phyloP scores from a whole-genome alignment of 2,329 filamentous ascomycete genomes.

The Fusarium chlamydosporum region DNA sequence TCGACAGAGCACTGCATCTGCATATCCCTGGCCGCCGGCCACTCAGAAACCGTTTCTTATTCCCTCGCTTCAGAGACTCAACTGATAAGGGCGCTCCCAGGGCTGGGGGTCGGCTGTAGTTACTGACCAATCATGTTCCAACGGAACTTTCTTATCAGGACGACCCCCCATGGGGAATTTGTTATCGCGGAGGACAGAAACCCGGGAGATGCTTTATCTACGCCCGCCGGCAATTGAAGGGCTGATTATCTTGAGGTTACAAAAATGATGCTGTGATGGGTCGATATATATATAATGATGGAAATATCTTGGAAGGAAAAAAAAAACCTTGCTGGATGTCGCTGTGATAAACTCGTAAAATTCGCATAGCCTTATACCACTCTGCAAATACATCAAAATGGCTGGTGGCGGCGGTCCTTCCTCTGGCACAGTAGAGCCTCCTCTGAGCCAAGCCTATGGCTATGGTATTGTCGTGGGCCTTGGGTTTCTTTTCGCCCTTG shows the following conservation, averaged over 20 bases:
- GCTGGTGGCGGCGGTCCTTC: conserved; percentile 41
- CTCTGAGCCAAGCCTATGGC: conserved; percentile 74
- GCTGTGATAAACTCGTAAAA: conserved; percentile 5
- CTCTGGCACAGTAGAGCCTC: conserved; percentile 40
- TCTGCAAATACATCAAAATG: conserved; percentile 27
- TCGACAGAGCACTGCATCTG: conserved; percentile 10
- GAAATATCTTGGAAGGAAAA: background rate
- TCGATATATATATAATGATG: conserved; percentile 9
- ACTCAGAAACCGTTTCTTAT: conserved; percentile 11
- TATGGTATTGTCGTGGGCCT: conserved; percentile 84
- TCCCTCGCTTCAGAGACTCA: conserved; percentile 1
- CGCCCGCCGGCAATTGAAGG: conserved; percentile 24
- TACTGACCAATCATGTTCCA: conserved; percentile 10
- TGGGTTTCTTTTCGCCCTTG: conserved; percentile 79
- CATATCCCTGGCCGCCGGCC: conserved; percentile 19
- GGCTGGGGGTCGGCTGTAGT: conserved; percentile 11
- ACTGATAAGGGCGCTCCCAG: conserved; percentile 24
- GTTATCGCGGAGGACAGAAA: conserved; percentile 8
- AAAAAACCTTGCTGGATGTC: background rate
- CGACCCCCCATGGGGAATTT: conserved; percentile 13
- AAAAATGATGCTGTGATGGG: background rate
- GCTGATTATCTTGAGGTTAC: conserved; percentile 16
- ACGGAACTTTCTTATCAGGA: conserved; percentile 14
- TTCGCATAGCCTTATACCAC: background rate
- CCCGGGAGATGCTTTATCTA: conserved; percentile 24